Conservation (phyloP, 2,329 filamentous ascomycete genomes). For the Cadophora sp. region DNA sequence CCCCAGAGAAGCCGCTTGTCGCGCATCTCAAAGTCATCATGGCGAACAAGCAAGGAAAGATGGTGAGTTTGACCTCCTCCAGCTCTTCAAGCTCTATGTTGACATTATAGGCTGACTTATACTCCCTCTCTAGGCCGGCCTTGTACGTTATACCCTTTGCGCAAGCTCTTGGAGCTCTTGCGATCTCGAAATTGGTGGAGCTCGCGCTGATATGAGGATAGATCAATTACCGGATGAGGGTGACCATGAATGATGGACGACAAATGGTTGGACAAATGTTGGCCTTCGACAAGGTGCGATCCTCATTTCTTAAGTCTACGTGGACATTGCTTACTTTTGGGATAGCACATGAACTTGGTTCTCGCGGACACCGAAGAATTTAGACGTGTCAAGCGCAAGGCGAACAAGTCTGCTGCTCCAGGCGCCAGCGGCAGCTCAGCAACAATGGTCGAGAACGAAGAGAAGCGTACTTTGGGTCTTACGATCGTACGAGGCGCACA, state of each 20-base stretch:
- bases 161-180: constrained; percentile 45
- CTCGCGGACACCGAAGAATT: constrained; percentile 99
- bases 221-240: constrained; percentile 99
- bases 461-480: constrained; percentile 95
- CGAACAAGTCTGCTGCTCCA: constrained; percentile 66
- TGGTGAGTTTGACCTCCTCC: constrained; percentile 72
- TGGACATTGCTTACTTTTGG: constrained; percentile 28
- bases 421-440: constrained; percentile 62
- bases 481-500: constrained; percentile 94
- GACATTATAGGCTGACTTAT: constrained; percentile 66
- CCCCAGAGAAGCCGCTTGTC: constrained; percentile 44
- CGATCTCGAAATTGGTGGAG: constrained; percentile 14
- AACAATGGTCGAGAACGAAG: constrained; percentile 84
- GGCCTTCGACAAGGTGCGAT: constrained; percentile 89
- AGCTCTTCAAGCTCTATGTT: constrained; percentile 53
- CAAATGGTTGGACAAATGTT: constrained; percentile 99
- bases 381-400: constrained; percentile 86
- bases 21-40: constrained; percentile 56
- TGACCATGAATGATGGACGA: constrained; percentile 92
- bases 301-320: background rate
- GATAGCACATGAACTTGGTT: constrained; percentile 97
- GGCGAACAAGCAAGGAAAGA: constrained; percentile 98
- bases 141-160: constrained; percentile 60
- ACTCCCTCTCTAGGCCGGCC: constrained; percentile 66
- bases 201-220: constrained; percentile 48